Base-by-base conservation (phyloP, 2,329 filamentous ascomycete genomes). In the Thermoascus crustaceus region DNA sequence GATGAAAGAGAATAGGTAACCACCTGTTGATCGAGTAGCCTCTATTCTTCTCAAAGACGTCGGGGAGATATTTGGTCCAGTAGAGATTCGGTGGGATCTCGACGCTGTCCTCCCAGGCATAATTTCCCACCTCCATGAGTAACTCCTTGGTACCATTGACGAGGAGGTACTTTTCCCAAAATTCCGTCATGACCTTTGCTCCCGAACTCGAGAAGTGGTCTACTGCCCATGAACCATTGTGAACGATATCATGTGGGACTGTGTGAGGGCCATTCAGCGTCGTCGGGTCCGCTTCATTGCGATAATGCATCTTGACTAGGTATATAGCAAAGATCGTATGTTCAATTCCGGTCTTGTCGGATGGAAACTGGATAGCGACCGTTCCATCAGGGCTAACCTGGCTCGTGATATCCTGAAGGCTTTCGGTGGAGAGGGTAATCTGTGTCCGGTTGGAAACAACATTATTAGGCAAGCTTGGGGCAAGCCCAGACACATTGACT, bases 161-260 rank as follows among this genome's bases (percentile, higher is more conserved):
- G 2, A 65, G 40, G 9, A 65, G 42, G 18, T 58, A 43, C n/a
- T 64, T 33, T 25, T 64, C 25, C 53, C 52, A 58, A 34, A 64
- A 66, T 8, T 58, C 36, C 0, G 48, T 57, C 2, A 48, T 46
- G 1, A 47, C 44, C 30, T 52, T 40, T 0, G 63, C 62, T 3
- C 61, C 63, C 2, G 29, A 30, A 11, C 47, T 40, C 11, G 48
- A 56, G 44, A 61, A 65, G 41, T 66, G 59, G 42, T 60, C 57
- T 4, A 57, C 54, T 5, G 43, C 46, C 33, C 43, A 57, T 2
- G 54, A 59, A 7, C 57, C 56, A 38, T 59, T 58, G 17, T 53
- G 41, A 11, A 49, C 16, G 22, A 48, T 45, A 11, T 33, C 45
- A 18, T 52, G 29, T 11, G 23, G 13, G 11, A 34, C 17, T 10